Percentiles rank a stretch among this genome's conserved stretches.
phyloP scores from a whole-genome alignment of 2,329 filamentous ascomycete species.

The Xylariaceae sp. region DNA sequence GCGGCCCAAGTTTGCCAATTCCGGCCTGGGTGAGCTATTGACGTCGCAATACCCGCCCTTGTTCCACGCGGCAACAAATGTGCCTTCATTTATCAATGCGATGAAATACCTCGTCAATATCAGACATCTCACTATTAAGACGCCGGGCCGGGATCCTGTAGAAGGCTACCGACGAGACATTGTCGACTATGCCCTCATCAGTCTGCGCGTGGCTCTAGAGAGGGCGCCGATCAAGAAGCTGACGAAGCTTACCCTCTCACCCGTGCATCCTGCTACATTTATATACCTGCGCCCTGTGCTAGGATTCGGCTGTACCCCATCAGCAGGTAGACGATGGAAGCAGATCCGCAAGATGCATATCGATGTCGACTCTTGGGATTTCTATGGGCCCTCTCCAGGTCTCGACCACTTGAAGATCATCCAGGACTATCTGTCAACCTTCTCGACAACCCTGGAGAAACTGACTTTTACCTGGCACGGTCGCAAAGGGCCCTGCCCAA shows the following conservation, averaged over 20 bases:
- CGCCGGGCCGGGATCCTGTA: constrained; percentile 63
- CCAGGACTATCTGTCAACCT: constrained; percentile 70
- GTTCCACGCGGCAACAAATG: constrained; percentile 85
- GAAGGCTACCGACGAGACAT: constrained; percentile 70
- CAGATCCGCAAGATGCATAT: constrained; percentile 72
- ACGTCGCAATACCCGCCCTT: constrained; percentile 83
- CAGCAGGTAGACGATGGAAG: constrained; percentile 66
- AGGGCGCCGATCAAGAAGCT: constrained; percentile 61
- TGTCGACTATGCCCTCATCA: constrained; percentile 86
- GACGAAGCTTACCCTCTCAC: constrained; percentile 63
- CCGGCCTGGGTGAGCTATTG: constrained; percentile 73
- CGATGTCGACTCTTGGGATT: constrained; percentile 66
- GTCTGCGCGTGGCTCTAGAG: constrained; percentile 77
- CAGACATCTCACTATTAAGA: constrained; percentile 68
- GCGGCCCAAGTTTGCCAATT: constrained; percentile 72
- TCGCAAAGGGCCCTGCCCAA: constrained; percentile 64
- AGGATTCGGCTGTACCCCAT: constrained; percentile 69
- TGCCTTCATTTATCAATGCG: constrained; percentile 74
- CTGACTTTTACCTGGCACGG: constrained; percentile 76
- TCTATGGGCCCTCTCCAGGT: constrained; percentile 51
- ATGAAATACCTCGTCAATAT: constrained; percentile 64
- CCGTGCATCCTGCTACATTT: constrained; percentile 69
- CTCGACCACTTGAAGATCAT: constrained; percentile 71
- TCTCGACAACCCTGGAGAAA: constrained; percentile 61
- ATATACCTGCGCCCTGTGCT: constrained; percentile 70